Evolutionary conservation across 129 eudicot species (phyloP), one percentile per base, ranked within the genome.

Genomic region (Arctium minus): DNA sequence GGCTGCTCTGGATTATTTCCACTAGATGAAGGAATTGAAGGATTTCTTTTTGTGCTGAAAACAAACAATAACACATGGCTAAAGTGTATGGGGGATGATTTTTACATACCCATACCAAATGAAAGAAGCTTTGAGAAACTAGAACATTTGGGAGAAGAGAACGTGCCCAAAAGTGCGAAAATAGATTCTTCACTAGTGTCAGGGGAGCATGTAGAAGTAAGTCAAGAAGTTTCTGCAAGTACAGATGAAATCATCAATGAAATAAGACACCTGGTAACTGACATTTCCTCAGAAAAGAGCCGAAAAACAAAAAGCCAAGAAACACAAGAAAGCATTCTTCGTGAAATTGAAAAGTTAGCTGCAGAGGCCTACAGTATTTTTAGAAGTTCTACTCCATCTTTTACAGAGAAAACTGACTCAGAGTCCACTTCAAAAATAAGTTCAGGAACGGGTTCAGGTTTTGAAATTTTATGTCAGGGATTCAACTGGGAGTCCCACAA

Each of bases 401-500:
- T 80, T 76, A 79, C 87, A 13, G 94, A 85, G 77, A 60, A 5
- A 60, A 87, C 72, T 73, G 76, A 74, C 10, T 2, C 15, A 0
- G 97, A 91, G 83, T 68, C 33, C 44, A 90, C 91, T 13, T 84
- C 75, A 18, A 85, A 83, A 46, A 86, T 90, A 84, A 77, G 78
- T 64, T 93, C 99, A 39, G 99, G 98, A 38, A 96, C 99, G 53
- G 98, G 97, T 70, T 79, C 99, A 2, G 99, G 98, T 50, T 90
- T 75, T 81, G 99, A 96, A 72, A 88, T 96, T 83, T 11, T 93
- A 22, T 92, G 96, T 79, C 99, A 96, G 76, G 99, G 98, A 38
- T 96, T 96, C 78, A 96, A 96, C 30, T 96, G 99, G 99, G 99
- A 96, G 82, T 96, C 99, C 40, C 91, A 96, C 44, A 96, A 92